Conservation (phyloP, 2,329 filamentous ascomycete genomes). For the Zasmidium angulare region DNA sequence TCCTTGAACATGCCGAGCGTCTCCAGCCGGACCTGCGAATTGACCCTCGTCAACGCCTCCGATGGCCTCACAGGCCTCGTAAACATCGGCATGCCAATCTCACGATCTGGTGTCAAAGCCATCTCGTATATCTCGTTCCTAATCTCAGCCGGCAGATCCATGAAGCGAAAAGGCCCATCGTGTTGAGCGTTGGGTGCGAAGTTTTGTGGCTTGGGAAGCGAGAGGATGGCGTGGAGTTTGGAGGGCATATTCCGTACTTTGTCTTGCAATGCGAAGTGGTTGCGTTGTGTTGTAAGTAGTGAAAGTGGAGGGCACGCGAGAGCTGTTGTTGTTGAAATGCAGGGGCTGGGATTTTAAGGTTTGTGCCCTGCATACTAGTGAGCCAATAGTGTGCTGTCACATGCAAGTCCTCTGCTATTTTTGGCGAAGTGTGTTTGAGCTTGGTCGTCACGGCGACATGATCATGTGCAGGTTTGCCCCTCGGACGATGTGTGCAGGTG, state of each 20-base stretch:
- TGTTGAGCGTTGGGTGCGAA: neutral
- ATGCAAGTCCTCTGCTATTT: too few species aligned
- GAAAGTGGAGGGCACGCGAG: too few species aligned
- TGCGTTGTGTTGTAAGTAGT: neutral
- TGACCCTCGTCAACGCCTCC: neutral
- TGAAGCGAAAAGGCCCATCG: constrained; percentile 3
- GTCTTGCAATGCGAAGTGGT: neutral
- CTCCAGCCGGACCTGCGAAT: neutral
- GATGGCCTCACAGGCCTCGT: neutral
- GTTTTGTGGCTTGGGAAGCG: neutral
- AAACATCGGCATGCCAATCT: neutral
- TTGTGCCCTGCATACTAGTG: too few species aligned
- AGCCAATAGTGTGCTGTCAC: too few species aligned
- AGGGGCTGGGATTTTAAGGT: too few species aligned
- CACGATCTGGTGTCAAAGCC: neutral
- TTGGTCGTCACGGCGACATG: too few species aligned
- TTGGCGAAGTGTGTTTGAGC: too few species aligned
- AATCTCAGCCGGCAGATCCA: neutral
- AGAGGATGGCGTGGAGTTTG: neutral
- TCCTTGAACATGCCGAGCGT: neutral
- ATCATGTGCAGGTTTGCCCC: too few species aligned
- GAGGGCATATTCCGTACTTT: neutral
- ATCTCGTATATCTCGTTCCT: constrained; percentile 1
- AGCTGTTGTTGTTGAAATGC: too few species aligned
- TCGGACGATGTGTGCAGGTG: too few species aligned